Evolutionary conservation across 345 rosid species (phyloP).

Genomic region (Balakata baccata): DNA sequence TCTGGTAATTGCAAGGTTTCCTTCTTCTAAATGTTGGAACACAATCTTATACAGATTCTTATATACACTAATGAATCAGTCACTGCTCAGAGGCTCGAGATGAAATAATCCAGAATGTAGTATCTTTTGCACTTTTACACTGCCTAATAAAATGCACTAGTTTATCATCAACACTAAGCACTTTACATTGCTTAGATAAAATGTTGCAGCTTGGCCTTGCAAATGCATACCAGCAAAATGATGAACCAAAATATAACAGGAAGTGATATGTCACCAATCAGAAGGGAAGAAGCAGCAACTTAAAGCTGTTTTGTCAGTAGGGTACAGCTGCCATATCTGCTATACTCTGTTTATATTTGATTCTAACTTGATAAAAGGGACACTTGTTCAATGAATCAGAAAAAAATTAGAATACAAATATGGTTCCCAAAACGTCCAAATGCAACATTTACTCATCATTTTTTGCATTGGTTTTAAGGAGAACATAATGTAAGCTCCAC

Average conservation of each 20-base stretch:
- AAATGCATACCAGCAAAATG: too few relatives aligned
- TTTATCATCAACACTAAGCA: not conserved
- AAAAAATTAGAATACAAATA: not conserved
- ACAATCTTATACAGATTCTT: too few relatives aligned
- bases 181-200: not conserved
- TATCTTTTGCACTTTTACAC: not conserved
- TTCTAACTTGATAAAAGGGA: not conserved
- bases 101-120: not conserved
- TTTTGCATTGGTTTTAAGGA: not conserved
- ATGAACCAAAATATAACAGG: too few relatives aligned
- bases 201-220: not conserved
- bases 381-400: not conserved
- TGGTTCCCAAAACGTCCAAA: not conserved
- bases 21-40: not conserved
- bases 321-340: too few relatives aligned
- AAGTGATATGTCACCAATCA: not conserved
- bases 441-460: not conserved
- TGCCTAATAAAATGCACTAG: not conserved
- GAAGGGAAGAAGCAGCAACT: too few relatives aligned
- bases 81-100: too few relatives aligned
- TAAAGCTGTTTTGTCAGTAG: too few relatives aligned
- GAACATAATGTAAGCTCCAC: not conserved
- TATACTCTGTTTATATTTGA: not conserved
- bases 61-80: too few relatives aligned
- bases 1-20: not conserved